phyloP scores from a whole-genome alignment of 2,329 filamentous ascomycete species.

The Paraconiothyrium sp. region DNA sequence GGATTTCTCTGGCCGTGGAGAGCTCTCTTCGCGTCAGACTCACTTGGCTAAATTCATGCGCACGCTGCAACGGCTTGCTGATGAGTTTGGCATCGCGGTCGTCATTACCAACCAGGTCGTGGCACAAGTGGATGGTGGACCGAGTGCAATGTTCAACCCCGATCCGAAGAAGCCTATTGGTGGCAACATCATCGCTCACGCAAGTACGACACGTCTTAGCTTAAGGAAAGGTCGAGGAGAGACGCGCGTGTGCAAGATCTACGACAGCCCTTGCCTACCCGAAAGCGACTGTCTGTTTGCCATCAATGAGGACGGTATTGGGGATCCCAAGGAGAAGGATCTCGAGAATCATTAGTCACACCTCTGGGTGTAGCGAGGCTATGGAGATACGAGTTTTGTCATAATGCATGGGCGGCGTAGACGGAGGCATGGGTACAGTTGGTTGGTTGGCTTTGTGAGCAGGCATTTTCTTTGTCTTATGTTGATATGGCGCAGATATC shows the following conservation, averaged over 20 bases:
- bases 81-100: slow-evolving; percentile 93
- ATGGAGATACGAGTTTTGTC: slow-evolving; percentile 5
- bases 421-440: slow-evolving; percentile 14
- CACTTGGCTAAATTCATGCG: slow-evolving; percentile 91
- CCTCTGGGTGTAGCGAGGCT: neutral
- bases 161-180: slow-evolving; percentile 99
- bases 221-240: slow-evolving; percentile 95
- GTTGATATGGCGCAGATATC: slow-evolving; percentile 17
- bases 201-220: slow-evolving; percentile 92
- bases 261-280: slow-evolving; percentile 95
- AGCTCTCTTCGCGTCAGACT: slow-evolving; percentile 91
- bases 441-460: slow-evolving; percentile 20
- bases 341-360: slow-evolving; percentile 77
- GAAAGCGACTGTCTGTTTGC: slow-evolving; percentile 97
- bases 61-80: slow-evolving; percentile 77
- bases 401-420: slow-evolving; percentile 29
- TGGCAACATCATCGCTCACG: slow-evolving; percentile 98
- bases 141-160: slow-evolving; percentile 97
- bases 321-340: slow-evolving; percentile 94
- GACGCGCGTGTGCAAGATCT: slow-evolving; percentile 98
- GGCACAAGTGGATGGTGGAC: slow-evolving; percentile 95
- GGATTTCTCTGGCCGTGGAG: slow-evolving; percentile 95
- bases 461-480: slow-evolving; percentile 11
- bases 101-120: slow-evolving; percentile 99
- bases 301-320: slow-evolving; percentile 96